A percentile compares a stretch with the other conserved stretches of the same genome.
phyloP scores from a whole-genome alignment of 768 basidiomycete species.

The Psilocybe cyanescens region DNA sequence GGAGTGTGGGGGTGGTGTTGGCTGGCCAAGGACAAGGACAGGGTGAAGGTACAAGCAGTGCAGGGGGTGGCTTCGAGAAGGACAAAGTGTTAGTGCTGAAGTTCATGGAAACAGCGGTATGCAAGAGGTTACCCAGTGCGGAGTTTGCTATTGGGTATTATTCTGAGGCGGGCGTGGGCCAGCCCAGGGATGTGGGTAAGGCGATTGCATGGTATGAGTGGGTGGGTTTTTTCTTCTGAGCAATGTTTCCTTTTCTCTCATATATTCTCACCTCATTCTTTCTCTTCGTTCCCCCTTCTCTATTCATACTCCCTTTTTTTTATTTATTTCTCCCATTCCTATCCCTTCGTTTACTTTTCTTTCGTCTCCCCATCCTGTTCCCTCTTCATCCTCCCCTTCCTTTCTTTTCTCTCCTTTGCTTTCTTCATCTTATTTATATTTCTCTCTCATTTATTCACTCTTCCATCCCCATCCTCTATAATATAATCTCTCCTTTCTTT shows the following conservation, averaged over 20 bases:
- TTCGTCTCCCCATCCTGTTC: too few relatives aligned
- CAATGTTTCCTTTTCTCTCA: too few relatives aligned
- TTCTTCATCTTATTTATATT: too few relatives aligned
- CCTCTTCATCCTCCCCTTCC: too few relatives aligned
- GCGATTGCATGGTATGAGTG: conserved; percentile 81
- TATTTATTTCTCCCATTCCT: too few relatives aligned
- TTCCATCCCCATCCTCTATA: background rate
- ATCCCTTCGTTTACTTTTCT: too few relatives aligned
- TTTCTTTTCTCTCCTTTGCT: too few relatives aligned
- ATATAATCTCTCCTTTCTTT: too few relatives aligned
- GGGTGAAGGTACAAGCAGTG: conserved; percentile 23
- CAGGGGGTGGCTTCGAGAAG: conserved; percentile 67
- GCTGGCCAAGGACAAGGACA: background rate
- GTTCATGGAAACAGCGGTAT: conserved; percentile 87
- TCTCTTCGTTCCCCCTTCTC: too few relatives aligned
- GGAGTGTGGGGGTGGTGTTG: conserved; percentile 45
- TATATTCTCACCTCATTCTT: too few relatives aligned
- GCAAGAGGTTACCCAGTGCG: conserved; percentile 75
- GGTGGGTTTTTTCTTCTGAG: conserved; percentile 23
- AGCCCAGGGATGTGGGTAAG: conserved; percentile 58
- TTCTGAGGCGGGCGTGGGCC: conserved; percentile 89
- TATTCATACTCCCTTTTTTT: too few relatives aligned
- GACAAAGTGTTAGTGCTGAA: conserved; percentile 85
- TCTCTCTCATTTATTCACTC: too few relatives aligned
- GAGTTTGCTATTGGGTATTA: conserved; percentile 98